Percentiles rank a stretch among this genome's conserved stretches.
These are phyloP conservation scores for Aspergillus brasiliensis DNA, from an alignment of 2,329 filamentous ascomycete genomes.

Conservation along the genomic window DNA sequence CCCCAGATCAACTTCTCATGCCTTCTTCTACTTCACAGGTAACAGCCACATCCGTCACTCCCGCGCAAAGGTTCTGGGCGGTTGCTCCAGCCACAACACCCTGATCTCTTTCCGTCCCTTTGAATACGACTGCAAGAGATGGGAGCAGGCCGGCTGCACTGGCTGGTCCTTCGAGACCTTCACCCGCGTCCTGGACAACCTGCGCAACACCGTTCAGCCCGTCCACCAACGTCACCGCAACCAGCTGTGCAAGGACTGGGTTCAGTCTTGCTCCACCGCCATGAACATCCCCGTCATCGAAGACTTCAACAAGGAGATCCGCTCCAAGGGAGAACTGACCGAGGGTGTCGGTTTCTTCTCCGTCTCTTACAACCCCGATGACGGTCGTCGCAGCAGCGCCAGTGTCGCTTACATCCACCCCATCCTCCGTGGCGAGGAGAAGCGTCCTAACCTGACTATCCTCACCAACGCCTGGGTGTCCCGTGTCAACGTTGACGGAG, in stretches of 20 bases:
- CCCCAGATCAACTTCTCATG: background rate
- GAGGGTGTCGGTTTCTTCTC: slow-evolving; percentile 87
- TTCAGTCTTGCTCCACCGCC: slow-evolving; percentile 75
- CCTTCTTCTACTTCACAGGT: slow-evolving; percentile 48
- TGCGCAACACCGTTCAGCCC: slow-evolving; percentile 87
- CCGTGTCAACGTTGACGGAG: slow-evolving; percentile 71
- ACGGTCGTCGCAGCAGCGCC: slow-evolving; percentile 79
- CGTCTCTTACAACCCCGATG: slow-evolving; percentile 87
- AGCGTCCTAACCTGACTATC: slow-evolving; percentile 79
- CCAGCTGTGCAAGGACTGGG: slow-evolving; percentile 89
- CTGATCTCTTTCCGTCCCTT: slow-evolving; percentile 91
- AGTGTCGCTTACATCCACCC: slow-evolving; percentile 93
- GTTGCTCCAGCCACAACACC: slow-evolving; percentile 92
- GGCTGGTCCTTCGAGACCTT: slow-evolving; percentile 88
- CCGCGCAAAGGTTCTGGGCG: slow-evolving; percentile 86
- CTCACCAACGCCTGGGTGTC: slow-evolving; percentile 87
- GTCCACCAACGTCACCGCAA: slow-evolving; percentile 84
- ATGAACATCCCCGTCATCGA: slow-evolving; percentile 78
- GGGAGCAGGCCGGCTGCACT: slow-evolving; percentile 77
- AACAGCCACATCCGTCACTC: slow-evolving; percentile 93
- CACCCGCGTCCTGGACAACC: slow-evolving; percentile 76
- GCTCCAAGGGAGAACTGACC: slow-evolving; percentile 69
- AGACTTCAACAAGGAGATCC: slow-evolving; percentile 87
- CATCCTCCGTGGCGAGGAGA: slow-evolving; percentile 79
- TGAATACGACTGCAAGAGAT: slow-evolving; percentile 81